Conservation (phyloP, 371 early-diverging fungal species). For the Dinochytrium kinnereticum region DNA sequence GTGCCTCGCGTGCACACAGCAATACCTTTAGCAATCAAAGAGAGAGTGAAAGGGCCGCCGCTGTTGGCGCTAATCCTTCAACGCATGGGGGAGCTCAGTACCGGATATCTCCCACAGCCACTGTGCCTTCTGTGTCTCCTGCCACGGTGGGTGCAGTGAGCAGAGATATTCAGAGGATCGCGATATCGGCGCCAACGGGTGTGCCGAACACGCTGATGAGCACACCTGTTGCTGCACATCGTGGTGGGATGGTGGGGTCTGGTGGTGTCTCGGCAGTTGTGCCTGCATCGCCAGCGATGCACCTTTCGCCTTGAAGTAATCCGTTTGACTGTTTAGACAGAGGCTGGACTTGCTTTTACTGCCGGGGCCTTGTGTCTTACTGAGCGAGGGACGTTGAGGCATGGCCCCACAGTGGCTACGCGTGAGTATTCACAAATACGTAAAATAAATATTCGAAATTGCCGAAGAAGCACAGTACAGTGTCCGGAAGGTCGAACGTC, state of each 20-base stretch:
- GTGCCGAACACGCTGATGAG: neutral
- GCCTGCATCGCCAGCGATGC: constrained; percentile 7
- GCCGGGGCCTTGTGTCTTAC: no score
- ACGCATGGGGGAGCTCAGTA: neutral
- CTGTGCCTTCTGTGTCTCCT: neutral
- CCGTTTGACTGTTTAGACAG: no score
- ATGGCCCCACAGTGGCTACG: no score
- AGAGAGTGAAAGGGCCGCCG: no score
- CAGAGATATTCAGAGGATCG: neutral
- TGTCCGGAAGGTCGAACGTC: no score
- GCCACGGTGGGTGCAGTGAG: neutral
- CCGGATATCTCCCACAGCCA: neutral
- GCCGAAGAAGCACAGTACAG: no score
- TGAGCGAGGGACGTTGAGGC: no score
- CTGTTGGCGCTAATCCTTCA: no score
- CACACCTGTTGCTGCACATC: neutral
- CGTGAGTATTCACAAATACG: no score
- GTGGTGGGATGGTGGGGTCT: neutral
- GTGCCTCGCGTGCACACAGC: no score
- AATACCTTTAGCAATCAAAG: no score
- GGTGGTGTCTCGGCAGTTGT: neutral
- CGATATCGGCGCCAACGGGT: neutral
- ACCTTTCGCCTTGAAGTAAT: constrained; percentile 10
- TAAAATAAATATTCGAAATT: no score
- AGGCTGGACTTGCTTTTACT: neutral